Evolutionary conservation across 441 rosid species (phyloP).

Genomic region (Daphne laureola): DNA sequence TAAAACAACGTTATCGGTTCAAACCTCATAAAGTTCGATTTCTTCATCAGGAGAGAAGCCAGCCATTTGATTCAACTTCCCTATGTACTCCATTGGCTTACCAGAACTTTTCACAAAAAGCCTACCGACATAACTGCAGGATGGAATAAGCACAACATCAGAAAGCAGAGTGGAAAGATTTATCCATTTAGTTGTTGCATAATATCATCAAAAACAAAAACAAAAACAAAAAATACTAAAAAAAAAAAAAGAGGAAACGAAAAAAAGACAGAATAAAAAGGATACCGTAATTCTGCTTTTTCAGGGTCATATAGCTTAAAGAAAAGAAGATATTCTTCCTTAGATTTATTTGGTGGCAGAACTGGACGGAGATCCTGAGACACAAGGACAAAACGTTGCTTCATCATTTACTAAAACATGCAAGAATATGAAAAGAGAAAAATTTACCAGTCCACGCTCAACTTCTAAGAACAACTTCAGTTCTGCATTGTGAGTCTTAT

Average conservation of each 20-base stretch:
- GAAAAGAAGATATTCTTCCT: slow-evolving; percentile 84
- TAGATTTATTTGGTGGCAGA: slow-evolving; percentile 63
- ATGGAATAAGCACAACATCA: slow-evolving; percentile 17
- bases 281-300: slow-evolving; percentile 77
- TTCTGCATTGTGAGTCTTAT: slow-evolving; percentile 74
- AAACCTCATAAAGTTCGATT: slow-evolving; percentile 89
- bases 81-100: slow-evolving; percentile 71
- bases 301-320: slow-evolving; percentile 83
- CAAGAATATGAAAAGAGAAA: slow-evolving; percentile 1
- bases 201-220: neutral
- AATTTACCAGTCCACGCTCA: slow-evolving; percentile 64
- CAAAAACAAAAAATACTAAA: neutral
- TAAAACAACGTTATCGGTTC: slow-evolving; percentile 10
- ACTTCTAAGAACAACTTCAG: slow-evolving; percentile 88
- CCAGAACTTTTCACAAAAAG: slow-evolving; percentile 71
- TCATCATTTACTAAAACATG: neutral
- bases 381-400: slow-evolving; percentile 1
- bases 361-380: slow-evolving; percentile 66
- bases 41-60: slow-evolving; percentile 82
- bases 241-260: neutral
- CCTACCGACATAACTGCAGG: slow-evolving; percentile 72
- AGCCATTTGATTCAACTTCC: slow-evolving; percentile 80
- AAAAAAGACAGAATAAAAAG: neutral
- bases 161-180: slow-evolving; percentile 1
- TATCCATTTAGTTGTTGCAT: too few relatives aligned